Base-by-base conservation (phyloP, 768 basidiomycete genomes). In the Hemileccinum rubropunctum region DNA sequence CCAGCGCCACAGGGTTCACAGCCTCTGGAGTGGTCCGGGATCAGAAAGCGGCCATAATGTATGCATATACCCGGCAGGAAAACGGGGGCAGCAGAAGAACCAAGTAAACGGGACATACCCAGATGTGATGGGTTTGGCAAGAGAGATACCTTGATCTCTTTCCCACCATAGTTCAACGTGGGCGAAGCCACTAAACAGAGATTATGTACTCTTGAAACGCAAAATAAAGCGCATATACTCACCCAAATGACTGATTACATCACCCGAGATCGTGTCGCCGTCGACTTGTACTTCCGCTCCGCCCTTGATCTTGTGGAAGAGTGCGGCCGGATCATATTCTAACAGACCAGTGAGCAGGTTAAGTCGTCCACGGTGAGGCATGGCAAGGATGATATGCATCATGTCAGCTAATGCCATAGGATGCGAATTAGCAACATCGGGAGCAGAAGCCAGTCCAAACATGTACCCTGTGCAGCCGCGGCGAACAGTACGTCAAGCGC, bases 301-400 rank as follows among this genome's bases (percentile, higher is more conserved):
- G 1, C 91, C 91, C 62, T 83, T 90, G 51, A 94, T 86, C 71
- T 95, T 97, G 66, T 89, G 80, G 65, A 95, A 93, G 14, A 95
- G 71, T 0, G 84, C 81, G 2, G 80, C 75, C 7, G 85, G 80
- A 0, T 84, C 75, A 53, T 77, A 84, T 57, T 81, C 71, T 5
- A 95, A 73, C 3, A 95, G 74, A 43, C 86, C 88, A 0, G 88
- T 87, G 13, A 97, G 78, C 12, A 95, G 73, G 53, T 95, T 94
- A 6, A 95, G 77, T 2, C 93, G 81, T 14, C 93, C 92, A 38
- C 92, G 79, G 61, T 94, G 92, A 0, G 92, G 89, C 87, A 93
- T 91, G 18, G 83, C 88, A 30, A 94, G 74, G 35, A 93, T 75
- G 49, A 93, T 76, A 41, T 88, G 81, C 75, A 78, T 63, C 34